Evolutionary conservation across 2,329 filamentous ascomycete species (phyloP).

Genomic region (Bipolaris oryzae): DNA sequence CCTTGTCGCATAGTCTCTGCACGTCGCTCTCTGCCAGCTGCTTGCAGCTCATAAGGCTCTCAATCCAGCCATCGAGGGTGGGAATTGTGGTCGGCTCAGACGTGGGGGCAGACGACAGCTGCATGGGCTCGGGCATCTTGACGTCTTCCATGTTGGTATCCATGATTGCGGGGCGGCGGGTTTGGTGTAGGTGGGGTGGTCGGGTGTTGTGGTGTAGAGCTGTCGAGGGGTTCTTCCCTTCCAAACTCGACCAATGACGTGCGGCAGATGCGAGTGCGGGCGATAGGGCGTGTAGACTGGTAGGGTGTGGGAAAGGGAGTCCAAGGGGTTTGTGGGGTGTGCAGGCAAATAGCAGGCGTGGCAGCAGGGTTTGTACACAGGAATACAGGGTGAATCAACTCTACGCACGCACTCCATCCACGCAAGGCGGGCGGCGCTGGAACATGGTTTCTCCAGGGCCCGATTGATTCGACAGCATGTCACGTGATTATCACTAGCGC

Average conservation of each 20-base stretch:
- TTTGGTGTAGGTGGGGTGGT: slow-evolving; percentile 30
- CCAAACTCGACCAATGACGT: slow-evolving; percentile 49
- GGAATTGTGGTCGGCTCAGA: slow-evolving; percentile 88
- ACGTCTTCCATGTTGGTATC: slow-evolving; percentile 99
- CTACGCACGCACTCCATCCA: slow-evolving; percentile 23
- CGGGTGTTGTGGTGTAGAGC: slow-evolving; percentile 38
- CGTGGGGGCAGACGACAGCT: slow-evolving; percentile 69
- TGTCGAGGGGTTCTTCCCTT: slow-evolving; percentile 46
- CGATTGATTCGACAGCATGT: neutral
- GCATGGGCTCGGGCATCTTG: slow-evolving; percentile 78
- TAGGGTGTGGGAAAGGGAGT: neutral
- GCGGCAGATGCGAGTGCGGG: slow-evolving; percentile 24
- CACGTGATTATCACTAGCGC: slow-evolving; percentile 11
- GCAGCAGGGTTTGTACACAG: slow-evolving; percentile 26
- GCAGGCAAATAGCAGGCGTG: slow-evolving; percentile 20
- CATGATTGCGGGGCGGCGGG: slow-evolving; percentile 63
- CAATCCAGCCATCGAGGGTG: slow-evolving; percentile 97
- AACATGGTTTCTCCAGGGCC: slow-evolving; percentile 8
- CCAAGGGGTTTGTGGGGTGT: slow-evolving; percentile 17
- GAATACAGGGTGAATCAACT: slow-evolving; percentile 29
- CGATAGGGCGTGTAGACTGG: slow-evolving; percentile 8
- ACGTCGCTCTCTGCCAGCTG: slow-evolving; percentile 94
- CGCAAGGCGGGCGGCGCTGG: slow-evolving; percentile 12
- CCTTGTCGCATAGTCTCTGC: slow-evolving; percentile 96
- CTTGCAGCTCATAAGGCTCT: slow-evolving; percentile 98